Percentiles rank a stretch among this genome's conserved stretches.
Conservation (phyloP, 768 basidiomycete species). For the Sistotremastrum suecicum region DNA sequence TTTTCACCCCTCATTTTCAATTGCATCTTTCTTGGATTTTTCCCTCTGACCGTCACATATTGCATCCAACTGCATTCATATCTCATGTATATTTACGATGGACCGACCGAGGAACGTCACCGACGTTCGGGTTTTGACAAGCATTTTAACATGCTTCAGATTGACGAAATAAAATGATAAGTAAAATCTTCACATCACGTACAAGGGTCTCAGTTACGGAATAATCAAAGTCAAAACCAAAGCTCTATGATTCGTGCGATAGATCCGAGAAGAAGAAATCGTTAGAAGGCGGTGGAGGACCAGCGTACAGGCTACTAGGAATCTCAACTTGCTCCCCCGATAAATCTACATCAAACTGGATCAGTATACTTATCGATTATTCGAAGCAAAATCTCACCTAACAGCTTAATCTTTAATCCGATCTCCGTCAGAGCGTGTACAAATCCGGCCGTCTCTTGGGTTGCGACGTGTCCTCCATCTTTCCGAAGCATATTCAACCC, state of each 20-base stretch:
- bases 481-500: constrained; percentile 77
- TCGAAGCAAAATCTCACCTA: constrained; percentile 35
- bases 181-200: too few species aligned
- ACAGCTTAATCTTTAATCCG: constrained; percentile 79
- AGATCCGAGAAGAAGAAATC: constrained; percentile 81
- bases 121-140: too few species aligned
- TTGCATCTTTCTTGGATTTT: constrained; percentile 29
- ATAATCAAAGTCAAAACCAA: too few species aligned
- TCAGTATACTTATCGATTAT: not conserved
- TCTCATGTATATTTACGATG: constrained; percentile 9
- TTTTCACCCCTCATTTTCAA: constrained; percentile 33
- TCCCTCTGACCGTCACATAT: constrained; percentile 3
- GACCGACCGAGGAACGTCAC: not conserved
- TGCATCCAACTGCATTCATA: constrained; percentile 7
- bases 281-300: constrained; percentile 62
- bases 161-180: too few species aligned
- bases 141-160: too few species aligned
- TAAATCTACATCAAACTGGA: constrained; percentile 37
- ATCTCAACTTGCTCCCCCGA: constrained; percentile 85
- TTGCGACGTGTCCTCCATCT: constrained; percentile 71
- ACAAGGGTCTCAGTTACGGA: too few species aligned
- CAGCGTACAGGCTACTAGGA: constrained; percentile 63
- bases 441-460: constrained; percentile 75
- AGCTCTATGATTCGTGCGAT: constrained; percentile 4
- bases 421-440: constrained; percentile 83